Conservation (phyloP, 129 eudicot genomes). For the Chrysanthemum seticuspe region DNA sequence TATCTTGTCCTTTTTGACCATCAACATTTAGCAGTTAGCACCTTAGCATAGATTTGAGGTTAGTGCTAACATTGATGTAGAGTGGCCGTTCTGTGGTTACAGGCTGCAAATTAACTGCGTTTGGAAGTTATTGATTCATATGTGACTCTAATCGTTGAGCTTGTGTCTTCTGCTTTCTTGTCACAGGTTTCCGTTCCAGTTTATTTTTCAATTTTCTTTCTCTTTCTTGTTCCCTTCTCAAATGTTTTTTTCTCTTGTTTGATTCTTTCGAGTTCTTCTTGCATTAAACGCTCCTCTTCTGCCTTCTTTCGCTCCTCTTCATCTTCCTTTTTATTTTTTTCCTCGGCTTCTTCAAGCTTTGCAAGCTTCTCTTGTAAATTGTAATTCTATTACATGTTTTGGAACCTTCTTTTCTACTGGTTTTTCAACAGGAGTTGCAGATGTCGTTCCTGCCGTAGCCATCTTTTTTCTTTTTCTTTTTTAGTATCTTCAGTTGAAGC, state of each 20-base stretch:
- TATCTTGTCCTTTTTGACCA: no score
- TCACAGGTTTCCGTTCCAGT: conserved; percentile 57
- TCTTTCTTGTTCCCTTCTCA: conserved; percentile 72
- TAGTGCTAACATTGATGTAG: no score
- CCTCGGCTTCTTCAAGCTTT: conserved; percentile 46
- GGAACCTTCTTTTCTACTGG: conserved; percentile 65
- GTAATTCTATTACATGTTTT: conserved; percentile 77
- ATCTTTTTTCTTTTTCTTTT: conserved; percentile 64
- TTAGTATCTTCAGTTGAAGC: conserved; percentile 54
- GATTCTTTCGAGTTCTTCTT: conserved; percentile 60
- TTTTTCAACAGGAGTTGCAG: conserved; percentile 45
- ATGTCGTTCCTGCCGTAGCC: conserved; percentile 32
- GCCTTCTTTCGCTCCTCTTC: conserved; percentile 78
- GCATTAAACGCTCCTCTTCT: conserved; percentile 68
- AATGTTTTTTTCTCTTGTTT: conserved; percentile 66
- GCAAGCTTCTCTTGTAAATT: conserved; percentile 79
- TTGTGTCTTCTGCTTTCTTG: conserved; percentile 82
- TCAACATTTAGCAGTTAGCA: no score
- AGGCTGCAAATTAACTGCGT: no score
- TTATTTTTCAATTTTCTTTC: conserved; percentile 72
- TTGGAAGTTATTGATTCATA: conserved; percentile 60
- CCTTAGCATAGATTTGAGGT: no score
- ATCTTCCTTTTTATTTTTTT: conserved; percentile 83
- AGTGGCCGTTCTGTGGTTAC: no score
- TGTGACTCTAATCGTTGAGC: conserved; percentile 61